A percentile compares a stretch with the other conserved stretches of the same genome.
These are phyloP conservation scores for Mortierella sp. DNA, from an alignment of 371 early-diverging fungal genomes.

Conservation along the genomic window DNA sequence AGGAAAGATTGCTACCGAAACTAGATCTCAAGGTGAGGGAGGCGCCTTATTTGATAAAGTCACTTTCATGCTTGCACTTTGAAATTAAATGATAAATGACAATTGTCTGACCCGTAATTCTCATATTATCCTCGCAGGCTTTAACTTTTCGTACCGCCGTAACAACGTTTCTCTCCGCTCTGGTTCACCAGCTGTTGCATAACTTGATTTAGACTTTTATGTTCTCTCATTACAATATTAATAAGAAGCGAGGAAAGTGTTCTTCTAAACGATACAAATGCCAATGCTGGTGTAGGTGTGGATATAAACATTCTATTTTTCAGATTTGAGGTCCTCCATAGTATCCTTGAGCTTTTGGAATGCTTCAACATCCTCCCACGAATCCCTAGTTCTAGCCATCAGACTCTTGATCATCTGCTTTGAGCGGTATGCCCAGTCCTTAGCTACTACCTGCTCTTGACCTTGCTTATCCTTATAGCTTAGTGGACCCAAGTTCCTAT, in stretches of 20 bases:
- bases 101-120: background rate
- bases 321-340: slow-evolving; percentile 65
- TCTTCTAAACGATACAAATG: background rate
- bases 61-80: no score
- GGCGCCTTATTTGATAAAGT: no score
- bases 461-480: slow-evolving; percentile 54
- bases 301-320: slow-evolving; percentile 22
- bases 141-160: slow-evolving; percentile 71
- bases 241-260: background rate
- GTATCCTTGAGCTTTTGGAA: slow-evolving; percentile 73
- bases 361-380: slow-evolving; percentile 76
- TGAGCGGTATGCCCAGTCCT: slow-evolving; percentile 92
- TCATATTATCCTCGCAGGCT: slow-evolving; percentile 34
- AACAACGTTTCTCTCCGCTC: slow-evolving; percentile 56
- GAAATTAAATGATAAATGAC: no score
- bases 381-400: slow-evolving; percentile 82
- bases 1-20: slow-evolving; percentile 64
- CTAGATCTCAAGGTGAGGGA: slow-evolving; percentile 62
- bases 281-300: background rate
- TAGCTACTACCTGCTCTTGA: slow-evolving; percentile 39
- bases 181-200: slow-evolving; percentile 43
- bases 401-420: slow-evolving; percentile 85
- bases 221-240: background rate
- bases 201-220: background rate
- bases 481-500: slow-evolving; percentile 75